A percentile compares a stretch with the other conserved stretches of the same genome.
phyloP scores from a whole-genome alignment of 169 alveolate genomes.

The Cryptosporidium meleagridis region DNA sequence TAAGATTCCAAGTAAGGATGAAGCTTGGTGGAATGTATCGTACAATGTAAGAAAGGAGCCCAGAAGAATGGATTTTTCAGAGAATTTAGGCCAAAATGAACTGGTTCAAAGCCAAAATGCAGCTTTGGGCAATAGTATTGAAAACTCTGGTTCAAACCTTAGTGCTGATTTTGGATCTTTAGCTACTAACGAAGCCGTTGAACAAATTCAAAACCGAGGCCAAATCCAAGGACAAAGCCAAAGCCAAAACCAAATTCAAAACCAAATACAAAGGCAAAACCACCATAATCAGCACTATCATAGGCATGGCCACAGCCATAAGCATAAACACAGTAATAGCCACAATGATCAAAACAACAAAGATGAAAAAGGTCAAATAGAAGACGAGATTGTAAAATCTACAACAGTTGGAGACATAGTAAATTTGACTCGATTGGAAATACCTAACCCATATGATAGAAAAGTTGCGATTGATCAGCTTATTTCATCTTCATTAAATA shows the following conservation, averaged over 20 bases:
- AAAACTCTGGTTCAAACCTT: neutral
- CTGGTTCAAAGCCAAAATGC: neutral
- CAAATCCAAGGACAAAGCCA: neutral
- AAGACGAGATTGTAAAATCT: conserved; percentile 15
- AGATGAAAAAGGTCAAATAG: neutral
- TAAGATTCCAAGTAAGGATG: conserved; percentile 47
- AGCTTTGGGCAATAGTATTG: neutral
- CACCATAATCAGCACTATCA: conserved; percentile 2
- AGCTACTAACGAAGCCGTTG: neutral
- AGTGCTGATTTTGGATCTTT: neutral
- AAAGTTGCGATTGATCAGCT: conserved; percentile 30
- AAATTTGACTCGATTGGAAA: conserved; percentile 36
- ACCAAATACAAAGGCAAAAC: neutral
- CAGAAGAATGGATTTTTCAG: neutral
- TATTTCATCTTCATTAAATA: conserved; percentile 32
- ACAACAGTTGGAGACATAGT: conserved; percentile 42
- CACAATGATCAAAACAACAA: neutral
- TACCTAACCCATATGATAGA: conserved; percentile 64
- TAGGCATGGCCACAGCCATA: neutral
- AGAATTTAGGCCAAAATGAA: neutral
- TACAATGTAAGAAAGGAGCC: conserved; percentile 50
- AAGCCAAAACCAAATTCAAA: neutral
- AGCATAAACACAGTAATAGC: neutral
- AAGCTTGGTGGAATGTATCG: conserved; percentile 71
- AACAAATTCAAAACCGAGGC: neutral